Evolutionary conservation across 140 eudicot genomes (phyloP).

Genomic region (Cichorium intybus): DNA sequence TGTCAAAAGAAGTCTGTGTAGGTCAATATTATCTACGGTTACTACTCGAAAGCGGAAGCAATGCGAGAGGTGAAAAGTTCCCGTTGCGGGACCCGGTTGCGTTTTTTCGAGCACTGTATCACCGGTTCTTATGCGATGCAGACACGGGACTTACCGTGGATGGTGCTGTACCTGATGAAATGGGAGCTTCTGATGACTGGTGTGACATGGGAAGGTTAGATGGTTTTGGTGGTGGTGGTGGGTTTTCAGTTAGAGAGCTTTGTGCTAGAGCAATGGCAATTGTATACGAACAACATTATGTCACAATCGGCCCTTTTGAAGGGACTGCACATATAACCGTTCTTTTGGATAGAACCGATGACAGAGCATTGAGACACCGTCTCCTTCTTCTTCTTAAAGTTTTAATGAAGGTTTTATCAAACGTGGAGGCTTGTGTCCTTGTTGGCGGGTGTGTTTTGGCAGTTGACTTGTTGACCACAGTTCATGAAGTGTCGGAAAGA

Average conservation of each 20-base stretch:
- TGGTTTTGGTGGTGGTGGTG: conserved; percentile 99
- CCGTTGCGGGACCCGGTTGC: conserved; percentile 96
- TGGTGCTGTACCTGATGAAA: conserved; percentile 97
- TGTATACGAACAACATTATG: conserved; percentile 88
- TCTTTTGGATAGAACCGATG: conserved; percentile 93
- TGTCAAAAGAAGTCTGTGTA: conserved; percentile 97
- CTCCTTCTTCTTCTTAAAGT: conserved; percentile 92
- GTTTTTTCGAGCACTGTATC: conserved; percentile 87
- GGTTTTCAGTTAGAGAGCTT: conserved; percentile 92
- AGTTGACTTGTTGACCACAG: conserved; percentile 84
- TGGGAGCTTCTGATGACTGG: conserved; percentile 99
- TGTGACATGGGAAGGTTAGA: conserved; percentile 97
- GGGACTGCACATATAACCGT: conserved; percentile 96
- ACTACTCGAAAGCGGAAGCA: conserved; percentile 85
- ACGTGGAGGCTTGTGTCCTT: conserved; percentile 92
- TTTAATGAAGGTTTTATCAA: conserved; percentile 83
- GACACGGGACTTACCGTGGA: conserved; percentile 95
- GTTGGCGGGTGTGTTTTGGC: conserved; percentile 98
- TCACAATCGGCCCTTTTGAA: conserved; percentile 80
- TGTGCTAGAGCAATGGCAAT: conserved; percentile 99
- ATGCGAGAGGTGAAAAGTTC: conserved; percentile 74
- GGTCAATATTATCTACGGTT: conserved; percentile 92
- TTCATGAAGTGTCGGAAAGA: conserved; percentile 95
- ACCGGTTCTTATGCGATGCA: conserved; percentile 94
- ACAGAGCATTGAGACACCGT: conserved; percentile 93